Percentiles rank a stretch among this genome's conserved stretches.
These are phyloP conservation scores for Dissophora ornata DNA, from an alignment of 192 early-diverging fungal genomes.

Conservation along the genomic window DNA sequence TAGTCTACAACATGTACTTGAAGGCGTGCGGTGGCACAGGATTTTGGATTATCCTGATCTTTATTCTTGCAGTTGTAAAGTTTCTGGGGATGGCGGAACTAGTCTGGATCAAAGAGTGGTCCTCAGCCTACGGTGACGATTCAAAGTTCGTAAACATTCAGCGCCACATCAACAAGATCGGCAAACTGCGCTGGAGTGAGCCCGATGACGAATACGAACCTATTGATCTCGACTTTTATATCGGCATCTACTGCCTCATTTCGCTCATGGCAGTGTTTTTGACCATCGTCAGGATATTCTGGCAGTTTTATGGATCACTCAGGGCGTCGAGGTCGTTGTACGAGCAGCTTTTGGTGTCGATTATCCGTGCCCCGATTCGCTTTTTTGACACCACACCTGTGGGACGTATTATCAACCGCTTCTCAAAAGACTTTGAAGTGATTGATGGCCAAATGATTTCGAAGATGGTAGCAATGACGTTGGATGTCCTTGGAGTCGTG, in stretches of 20 bases:
- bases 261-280: slow-evolving; percentile 49
- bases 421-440: slow-evolving; percentile 87
- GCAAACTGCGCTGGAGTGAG: neutral
- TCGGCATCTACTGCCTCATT: slow-evolving; percentile 69
- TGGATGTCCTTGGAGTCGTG: slow-evolving; percentile 59
- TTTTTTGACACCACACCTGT: slow-evolving; percentile 93
- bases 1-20: slow-evolving; percentile 84
- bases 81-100: slow-evolving; percentile 65
- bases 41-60: slow-evolving; percentile 69
- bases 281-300: slow-evolving; percentile 56
- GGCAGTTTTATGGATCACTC: slow-evolving; percentile 62
- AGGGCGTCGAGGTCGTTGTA: slow-evolving; percentile 71
- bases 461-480: slow-evolving; percentile 60
- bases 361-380: slow-evolving; percentile 78
- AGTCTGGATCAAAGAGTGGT: slow-evolving; percentile 76
- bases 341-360: slow-evolving; percentile 62
- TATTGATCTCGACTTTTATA: slow-evolving; percentile 62
- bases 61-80: slow-evolving; percentile 57
- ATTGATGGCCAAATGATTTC: slow-evolving; percentile 74
- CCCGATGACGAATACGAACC: slow-evolving; percentile 7
- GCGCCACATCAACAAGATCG: no score
- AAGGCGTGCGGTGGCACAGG: slow-evolving; percentile 67
- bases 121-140: slow-evolving; percentile 6
- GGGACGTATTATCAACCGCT: slow-evolving; percentile 90
- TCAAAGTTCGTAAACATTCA: no score